Conservation (phyloP, 2,329 filamentous ascomycete genomes). For the Ramularia endophylla region DNA sequence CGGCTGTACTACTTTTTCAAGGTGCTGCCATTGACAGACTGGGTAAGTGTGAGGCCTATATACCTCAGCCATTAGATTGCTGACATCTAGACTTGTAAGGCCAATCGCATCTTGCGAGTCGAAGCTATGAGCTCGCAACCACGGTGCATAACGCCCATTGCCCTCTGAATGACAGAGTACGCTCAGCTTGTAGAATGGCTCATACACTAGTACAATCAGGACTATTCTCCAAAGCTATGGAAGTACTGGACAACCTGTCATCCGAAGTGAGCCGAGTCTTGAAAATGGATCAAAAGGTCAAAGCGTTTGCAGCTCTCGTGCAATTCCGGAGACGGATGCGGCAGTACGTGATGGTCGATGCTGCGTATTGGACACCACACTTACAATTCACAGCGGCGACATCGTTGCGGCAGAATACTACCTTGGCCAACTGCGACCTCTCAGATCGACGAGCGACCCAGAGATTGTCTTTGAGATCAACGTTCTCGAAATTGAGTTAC, state of each 20-base stretch:
- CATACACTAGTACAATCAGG: conserved; percentile 61
- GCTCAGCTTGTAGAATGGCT: conserved; percentile 65
- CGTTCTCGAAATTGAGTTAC: conserved; percentile 55
- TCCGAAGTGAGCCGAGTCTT: conserved; percentile 61
- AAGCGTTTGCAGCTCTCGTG: conserved; percentile 60
- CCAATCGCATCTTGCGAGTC: conserved; percentile 51
- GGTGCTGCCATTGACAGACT: conserved; percentile 71
- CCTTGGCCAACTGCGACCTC: conserved; percentile 51
- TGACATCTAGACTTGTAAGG: conserved; percentile 32
- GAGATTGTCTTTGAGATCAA: conserved; percentile 56
- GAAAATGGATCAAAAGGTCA: conserved; percentile 70
- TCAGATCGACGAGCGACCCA: conserved; percentile 40
- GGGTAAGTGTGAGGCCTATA: conserved; percentile 42
- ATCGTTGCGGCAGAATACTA: conserved; percentile 52
- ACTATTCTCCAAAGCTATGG: conserved; percentile 62
- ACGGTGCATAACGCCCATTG: conserved; percentile 61
- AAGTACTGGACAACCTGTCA: conserved; percentile 54
- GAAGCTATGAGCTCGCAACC: conserved; percentile 67
- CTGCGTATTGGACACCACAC: neutral
- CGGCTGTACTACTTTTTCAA: conserved; percentile 65
- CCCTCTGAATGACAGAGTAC: conserved; percentile 72
- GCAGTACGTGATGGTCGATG: conserved; percentile 29
- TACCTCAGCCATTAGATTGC: neutral
- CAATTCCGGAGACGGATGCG: conserved; percentile 59
- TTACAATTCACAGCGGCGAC: conserved; percentile 42